Percentiles rank a stretch among this genome's conserved stretches.
phyloP scores from a whole-genome alignment of 2,329 filamentous ascomycete species.

The Ciborinia camelliae region DNA sequence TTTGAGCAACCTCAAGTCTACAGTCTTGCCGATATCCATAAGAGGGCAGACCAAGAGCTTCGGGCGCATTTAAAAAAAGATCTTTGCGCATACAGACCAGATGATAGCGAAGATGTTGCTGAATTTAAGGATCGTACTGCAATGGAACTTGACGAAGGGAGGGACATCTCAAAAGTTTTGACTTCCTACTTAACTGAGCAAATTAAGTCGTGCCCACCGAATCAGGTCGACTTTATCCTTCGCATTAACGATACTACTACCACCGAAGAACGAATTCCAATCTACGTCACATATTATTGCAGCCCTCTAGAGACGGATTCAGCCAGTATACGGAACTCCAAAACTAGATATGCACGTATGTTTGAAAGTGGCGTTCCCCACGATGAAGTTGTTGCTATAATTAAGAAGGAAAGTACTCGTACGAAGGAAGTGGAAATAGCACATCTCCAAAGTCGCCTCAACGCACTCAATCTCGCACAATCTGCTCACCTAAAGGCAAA shows the following conservation, averaged over 20 bases:
- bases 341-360: slow-evolving; percentile 33
- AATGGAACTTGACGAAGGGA: slow-evolving; percentile 23
- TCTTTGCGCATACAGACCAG: slow-evolving; percentile 23
- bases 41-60: slow-evolving; percentile 25
- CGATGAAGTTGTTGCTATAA: slow-evolving; percentile 30
- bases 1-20: slow-evolving; percentile 27
- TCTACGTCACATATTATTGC: slow-evolving; percentile 35
- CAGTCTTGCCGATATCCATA: slow-evolving; percentile 30
- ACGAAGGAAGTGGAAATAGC: slow-evolving; percentile 24
- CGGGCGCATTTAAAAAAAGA: slow-evolving; percentile 30
- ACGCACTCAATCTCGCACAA: slow-evolving; percentile 34
- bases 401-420: slow-evolving; percentile 31
- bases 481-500: slow-evolving; percentile 34
- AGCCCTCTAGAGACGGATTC: slow-evolving; percentile 23
- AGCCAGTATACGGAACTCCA: slow-evolving; percentile 31
- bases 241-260: slow-evolving; percentile 25
- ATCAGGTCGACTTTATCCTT: slow-evolving; percentile 22
- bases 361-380: slow-evolving; percentile 31
- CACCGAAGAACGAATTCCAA: slow-evolving; percentile 28
- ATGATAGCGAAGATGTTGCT: slow-evolving; percentile 19
- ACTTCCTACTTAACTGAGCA: slow-evolving; percentile 22
- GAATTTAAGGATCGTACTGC: slow-evolving; percentile 18
- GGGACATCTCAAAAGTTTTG: slow-evolving; percentile 23
- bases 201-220: slow-evolving; percentile 13
- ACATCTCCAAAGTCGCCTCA: slow-evolving; percentile 25